phyloP scores from a whole-genome alignment of 768 basidiomycete genomes.

The Porpolomopsis calyptriformis region DNA sequence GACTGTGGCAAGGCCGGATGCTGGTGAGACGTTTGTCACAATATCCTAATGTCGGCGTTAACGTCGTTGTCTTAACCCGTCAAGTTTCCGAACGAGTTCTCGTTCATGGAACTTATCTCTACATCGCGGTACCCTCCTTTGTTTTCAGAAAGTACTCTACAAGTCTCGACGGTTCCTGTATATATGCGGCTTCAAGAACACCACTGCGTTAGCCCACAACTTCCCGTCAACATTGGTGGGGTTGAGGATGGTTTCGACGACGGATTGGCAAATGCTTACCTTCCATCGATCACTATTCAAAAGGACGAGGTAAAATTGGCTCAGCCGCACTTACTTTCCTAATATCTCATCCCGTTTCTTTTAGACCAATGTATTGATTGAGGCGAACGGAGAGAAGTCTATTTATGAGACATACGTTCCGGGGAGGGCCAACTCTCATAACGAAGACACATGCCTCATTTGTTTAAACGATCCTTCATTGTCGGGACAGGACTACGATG shows the following conservation, averaged over 20 bases:
- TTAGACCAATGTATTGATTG: slow-evolving; percentile 6
- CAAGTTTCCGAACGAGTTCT: slow-evolving; percentile 24
- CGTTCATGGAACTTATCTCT: slow-evolving; percentile 20
- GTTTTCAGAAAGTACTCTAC: slow-evolving; percentile 25
- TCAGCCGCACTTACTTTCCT: not conserved
- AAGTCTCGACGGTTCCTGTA: slow-evolving; percentile 37
- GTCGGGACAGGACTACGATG: not conserved
- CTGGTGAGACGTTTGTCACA: slow-evolving; percentile 32
- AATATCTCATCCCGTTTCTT: not conserved
- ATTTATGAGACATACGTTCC: slow-evolving; percentile 33
- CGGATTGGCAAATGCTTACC: slow-evolving; percentile 31
- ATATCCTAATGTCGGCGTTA: slow-evolving; percentile 1
- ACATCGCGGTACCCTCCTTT: slow-evolving; percentile 14
- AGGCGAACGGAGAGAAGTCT: slow-evolving; percentile 12
- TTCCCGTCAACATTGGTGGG: not conserved
- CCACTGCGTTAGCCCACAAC: slow-evolving; percentile 22
- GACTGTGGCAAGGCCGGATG: slow-evolving; percentile 55
- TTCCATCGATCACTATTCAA: slow-evolving; percentile 21
- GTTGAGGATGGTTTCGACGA: slow-evolving; percentile 18
- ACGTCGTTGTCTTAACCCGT: not conserved
- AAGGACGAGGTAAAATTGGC: slow-evolving; percentile 7
- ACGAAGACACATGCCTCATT: slow-evolving; percentile 25
- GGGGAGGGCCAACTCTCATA: slow-evolving; percentile 31
- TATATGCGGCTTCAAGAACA: slow-evolving; percentile 53
- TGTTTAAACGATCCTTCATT: not conserved